Evolutionary conservation across 2,329 filamentous ascomycete genomes (phyloP).

Genomic region (Sporothrix brasiliensis): DNA sequence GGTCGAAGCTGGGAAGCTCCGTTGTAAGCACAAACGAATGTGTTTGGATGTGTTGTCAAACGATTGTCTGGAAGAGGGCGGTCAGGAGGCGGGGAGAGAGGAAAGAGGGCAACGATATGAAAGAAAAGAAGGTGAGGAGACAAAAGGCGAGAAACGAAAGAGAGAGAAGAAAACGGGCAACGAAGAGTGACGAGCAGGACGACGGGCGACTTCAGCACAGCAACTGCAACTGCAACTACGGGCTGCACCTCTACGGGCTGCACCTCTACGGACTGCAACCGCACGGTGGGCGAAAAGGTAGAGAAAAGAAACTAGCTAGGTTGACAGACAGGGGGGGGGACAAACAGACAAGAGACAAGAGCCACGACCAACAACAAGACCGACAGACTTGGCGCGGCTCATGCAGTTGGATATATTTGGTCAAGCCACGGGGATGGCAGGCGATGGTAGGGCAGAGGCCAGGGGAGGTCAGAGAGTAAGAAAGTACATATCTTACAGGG

Average conservation of each 20-base stretch:
- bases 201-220: too few species aligned
- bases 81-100: neutral
- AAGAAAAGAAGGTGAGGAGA: neutral
- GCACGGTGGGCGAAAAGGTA: neutral
- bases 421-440: neutral
- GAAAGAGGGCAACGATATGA: neutral
- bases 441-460: neutral
- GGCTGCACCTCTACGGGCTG: neutral
- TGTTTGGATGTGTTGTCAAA: constrained; percentile 19
- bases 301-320: neutral
- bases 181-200: neutral
- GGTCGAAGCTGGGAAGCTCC: constrained; percentile 8
- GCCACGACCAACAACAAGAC: neutral
- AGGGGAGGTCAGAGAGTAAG: too few species aligned
- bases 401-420: constrained; percentile 14
- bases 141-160: neutral
- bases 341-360: neutral
- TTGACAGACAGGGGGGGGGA: neutral
- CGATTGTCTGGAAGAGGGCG: constrained; percentile 18
- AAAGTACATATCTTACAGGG: neutral
- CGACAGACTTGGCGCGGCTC: neutral
- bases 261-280: neutral
- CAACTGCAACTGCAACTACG: too few species aligned
- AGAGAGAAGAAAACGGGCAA: neutral
- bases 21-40: constrained; percentile 25